These are phyloP conservation scores for Protomyces inundatus DNA, from an alignment of 1,139 yeast species.

Conservation along the genomic window DNA sequence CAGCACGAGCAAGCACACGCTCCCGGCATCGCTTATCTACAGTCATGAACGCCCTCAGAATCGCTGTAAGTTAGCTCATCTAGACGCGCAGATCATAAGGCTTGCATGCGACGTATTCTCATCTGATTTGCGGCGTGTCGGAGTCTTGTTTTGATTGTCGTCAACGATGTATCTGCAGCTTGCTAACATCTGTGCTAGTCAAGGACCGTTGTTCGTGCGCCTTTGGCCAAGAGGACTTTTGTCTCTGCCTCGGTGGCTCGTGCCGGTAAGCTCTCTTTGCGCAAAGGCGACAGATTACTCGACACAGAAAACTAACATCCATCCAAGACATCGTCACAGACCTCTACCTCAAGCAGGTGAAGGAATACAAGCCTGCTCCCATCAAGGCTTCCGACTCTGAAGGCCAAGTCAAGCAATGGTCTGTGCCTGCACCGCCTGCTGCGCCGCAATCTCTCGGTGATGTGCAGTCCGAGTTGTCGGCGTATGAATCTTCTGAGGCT, in stretches of 20 bases:
- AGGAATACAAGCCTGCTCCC: slow-evolving; percentile 80
- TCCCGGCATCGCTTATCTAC: background rate
- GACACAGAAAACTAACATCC: background rate
- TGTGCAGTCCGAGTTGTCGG: slow-evolving; percentile 67
- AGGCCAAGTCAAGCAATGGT: slow-evolving; percentile 56
- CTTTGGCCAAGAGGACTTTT: slow-evolving; percentile 9
- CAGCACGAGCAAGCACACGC: background rate
- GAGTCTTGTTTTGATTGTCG: background rate
- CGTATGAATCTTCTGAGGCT: slow-evolving; percentile 65
- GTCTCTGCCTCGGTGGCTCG: slow-evolving; percentile 7
- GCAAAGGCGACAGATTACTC: background rate
- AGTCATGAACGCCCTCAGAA: slow-evolving; percentile 4
- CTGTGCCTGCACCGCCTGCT: slow-evolving; percentile 65
- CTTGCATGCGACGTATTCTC: too few species aligned
- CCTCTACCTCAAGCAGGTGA: slow-evolving; percentile 78
- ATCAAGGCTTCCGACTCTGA: slow-evolving; percentile 68
- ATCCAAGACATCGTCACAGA: slow-evolving; percentile 65
- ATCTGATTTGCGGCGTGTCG: background rate
- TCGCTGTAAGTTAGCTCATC: slow-evolving; percentile 4
- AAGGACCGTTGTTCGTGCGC: slow-evolving; percentile 11
- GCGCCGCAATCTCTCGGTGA: slow-evolving; percentile 66
- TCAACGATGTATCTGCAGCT: background rate
- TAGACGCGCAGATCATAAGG: background rate
- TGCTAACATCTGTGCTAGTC: background rate
- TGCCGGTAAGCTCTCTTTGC: slow-evolving; percentile 11